A percentile compares a stretch with the other conserved stretches of the same genome.
Evolutionary conservation across 2,329 filamentous ascomycete genomes (phyloP).

Genomic region (Fusarium multiceps): DNA sequence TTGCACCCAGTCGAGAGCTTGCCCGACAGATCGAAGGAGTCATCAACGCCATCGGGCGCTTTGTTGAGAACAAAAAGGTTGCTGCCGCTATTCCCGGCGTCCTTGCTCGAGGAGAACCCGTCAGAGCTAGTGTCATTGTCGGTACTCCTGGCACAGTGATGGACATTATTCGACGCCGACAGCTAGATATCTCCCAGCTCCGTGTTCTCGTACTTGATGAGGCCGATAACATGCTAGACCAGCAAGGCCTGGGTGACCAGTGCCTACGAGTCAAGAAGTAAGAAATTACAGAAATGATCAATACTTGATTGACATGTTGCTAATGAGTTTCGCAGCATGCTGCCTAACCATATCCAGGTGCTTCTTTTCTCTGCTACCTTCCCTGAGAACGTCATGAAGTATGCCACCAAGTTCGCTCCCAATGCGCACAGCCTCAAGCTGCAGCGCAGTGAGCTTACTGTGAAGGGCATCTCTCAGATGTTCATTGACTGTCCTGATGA

Average conservation of each 20-base stretch:
- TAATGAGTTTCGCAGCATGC: conserved; percentile 64
- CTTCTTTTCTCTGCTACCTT: conserved; percentile 97
- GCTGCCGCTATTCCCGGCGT: conserved; percentile 86
- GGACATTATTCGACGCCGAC: conserved; percentile 82
- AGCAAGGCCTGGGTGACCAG: conserved; percentile 94
- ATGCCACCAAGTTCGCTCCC: conserved; percentile 86
- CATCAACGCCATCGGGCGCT: conserved; percentile 83
- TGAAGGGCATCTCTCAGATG: conserved; percentile 97
- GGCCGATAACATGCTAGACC: conserved; percentile 98
- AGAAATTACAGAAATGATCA: conserved; percentile 3
- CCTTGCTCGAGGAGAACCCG: conserved; percentile 73
- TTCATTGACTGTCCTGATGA: conserved; percentile 92
- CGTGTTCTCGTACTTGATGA: conserved; percentile 93
- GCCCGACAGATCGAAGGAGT: conserved; percentile 94
- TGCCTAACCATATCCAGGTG: conserved; percentile 82
- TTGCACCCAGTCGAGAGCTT: conserved; percentile 93
- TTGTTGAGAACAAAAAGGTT: conserved; percentile 79
- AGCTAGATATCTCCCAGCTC: conserved; percentile 77
- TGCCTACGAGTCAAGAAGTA: conserved; percentile 90
- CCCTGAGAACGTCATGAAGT: conserved; percentile 85
- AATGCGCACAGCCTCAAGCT: conserved; percentile 88
- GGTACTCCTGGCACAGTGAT: conserved; percentile 94
- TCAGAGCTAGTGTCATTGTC: conserved; percentile 84
- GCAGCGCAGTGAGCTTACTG: conserved; percentile 89
- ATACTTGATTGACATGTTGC: conserved; percentile 16